Percentiles rank a stretch among this genome's conserved stretches.
Conservation (phyloP, 2,329 filamentous ascomycete species). For the Sclerotinia sclerotiorum region DNA sequence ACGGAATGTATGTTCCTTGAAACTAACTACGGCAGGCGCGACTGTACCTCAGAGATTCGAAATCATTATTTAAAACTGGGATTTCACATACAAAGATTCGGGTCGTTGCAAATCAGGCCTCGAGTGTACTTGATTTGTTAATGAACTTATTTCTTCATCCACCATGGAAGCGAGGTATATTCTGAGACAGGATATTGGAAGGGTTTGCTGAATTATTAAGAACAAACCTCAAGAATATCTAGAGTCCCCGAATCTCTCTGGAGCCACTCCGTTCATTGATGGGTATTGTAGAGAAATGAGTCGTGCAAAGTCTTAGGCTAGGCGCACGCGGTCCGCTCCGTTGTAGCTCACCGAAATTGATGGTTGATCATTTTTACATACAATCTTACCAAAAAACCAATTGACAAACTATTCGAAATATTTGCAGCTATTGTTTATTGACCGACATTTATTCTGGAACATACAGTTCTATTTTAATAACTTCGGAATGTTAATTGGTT, state of each 20-base stretch:
- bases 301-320: too few relatives aligned
- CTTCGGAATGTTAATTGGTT: too few relatives aligned
- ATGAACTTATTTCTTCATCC: background rate
- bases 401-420: too few relatives aligned
- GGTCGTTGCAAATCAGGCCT: background rate
- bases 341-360: too few relatives aligned
- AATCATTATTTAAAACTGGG: background rate
- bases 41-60: background rate
- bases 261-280: too few relatives aligned
- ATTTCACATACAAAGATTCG: background rate
- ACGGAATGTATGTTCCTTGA: background rate
- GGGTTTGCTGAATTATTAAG: background rate
- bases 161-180: background rate
- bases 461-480: too few relatives aligned
- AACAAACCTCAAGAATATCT: background rate
- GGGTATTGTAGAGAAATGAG: too few relatives aligned
- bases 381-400: too few relatives aligned
- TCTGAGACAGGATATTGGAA: background rate
- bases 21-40: constrained; percentile 1
- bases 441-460: too few relatives aligned
- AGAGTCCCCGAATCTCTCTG: background rate
- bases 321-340: too few relatives aligned
- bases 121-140: background rate
- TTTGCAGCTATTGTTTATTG: too few relatives aligned
- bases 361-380: too few relatives aligned